Evolutionary conservation across 2,329 filamentous ascomycete species (phyloP).

Genomic region (Exophiala lecanii-corni): DNA sequence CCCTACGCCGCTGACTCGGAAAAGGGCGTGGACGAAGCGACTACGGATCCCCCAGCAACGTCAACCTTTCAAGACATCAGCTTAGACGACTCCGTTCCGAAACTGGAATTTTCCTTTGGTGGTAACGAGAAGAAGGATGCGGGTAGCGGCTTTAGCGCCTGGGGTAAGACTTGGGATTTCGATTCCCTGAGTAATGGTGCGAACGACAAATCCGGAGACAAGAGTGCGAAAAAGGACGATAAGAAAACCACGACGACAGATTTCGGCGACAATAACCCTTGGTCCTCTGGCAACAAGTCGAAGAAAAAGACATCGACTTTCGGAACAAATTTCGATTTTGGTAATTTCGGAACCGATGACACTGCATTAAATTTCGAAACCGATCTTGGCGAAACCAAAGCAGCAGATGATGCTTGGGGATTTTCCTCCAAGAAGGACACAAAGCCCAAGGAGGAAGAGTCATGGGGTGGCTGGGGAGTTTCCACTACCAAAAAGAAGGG

Average conservation of each 20-base stretch:
- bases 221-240: conserved; percentile 24
- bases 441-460: conserved; percentile 40
- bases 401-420: conserved; percentile 37
- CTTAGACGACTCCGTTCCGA: conserved; percentile 56
- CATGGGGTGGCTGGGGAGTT: conserved; percentile 29
- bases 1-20: conserved; percentile 2
- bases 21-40: conserved; percentile 31
- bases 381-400: conserved; percentile 42
- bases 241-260: conserved; percentile 27
- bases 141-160: conserved; percentile 49
- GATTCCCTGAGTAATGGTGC: conserved; percentile 33
- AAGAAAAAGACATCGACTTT: conserved; percentile 34
- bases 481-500: conserved; percentile 46
- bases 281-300: conserved; percentile 35
- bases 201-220: conserved; percentile 31
- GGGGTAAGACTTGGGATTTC: conserved; percentile 57
- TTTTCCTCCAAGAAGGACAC: conserved; percentile 44
- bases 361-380: conserved; percentile 40
- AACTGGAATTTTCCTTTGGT: conserved; percentile 54
- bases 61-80: conserved; percentile 66
- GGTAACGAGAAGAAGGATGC: conserved; percentile 39
- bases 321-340: conserved; percentile 39
- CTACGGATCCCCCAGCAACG: conserved; percentile 34
- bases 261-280: conserved; percentile 34
- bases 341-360: conserved; percentile 37